These are phyloP conservation scores for Aspergillus brunneoviolaceus DNA, from an alignment of 2,329 filamentous ascomycete genomes.

Conservation along the genomic window DNA sequence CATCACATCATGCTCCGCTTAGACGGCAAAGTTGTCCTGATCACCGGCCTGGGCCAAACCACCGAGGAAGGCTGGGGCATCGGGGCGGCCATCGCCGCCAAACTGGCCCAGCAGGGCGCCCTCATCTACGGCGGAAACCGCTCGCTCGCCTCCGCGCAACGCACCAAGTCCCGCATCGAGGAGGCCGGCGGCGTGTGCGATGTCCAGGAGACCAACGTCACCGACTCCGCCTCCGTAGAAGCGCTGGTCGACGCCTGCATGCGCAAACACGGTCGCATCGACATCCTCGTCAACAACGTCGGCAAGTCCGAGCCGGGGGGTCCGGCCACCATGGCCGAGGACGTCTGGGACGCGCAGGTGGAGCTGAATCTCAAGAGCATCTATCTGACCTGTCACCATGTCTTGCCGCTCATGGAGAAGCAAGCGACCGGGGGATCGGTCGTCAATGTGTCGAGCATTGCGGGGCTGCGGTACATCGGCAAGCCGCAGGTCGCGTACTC, in stretches of 20 bases:
- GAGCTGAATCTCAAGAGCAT: constrained; percentile 58
- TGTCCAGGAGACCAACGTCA: constrained; percentile 53
- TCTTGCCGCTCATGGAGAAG: constrained; percentile 27
- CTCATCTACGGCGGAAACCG: constrained; percentile 54
- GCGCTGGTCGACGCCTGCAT: constrained; percentile 53
- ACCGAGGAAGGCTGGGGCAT: constrained; percentile 50
- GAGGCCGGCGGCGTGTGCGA: constrained; percentile 35
- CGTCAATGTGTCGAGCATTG: constrained; percentile 53
- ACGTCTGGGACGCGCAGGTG: constrained; percentile 54
- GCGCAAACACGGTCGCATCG: constrained; percentile 55
- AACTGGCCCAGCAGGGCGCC: constrained; percentile 51
- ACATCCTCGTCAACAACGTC: constrained; percentile 63
- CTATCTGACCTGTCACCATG: constrained; percentile 52
- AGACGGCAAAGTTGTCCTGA: constrained; percentile 24
- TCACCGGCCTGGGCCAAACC: constrained; percentile 37
- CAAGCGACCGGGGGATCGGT: constrained; percentile 39
- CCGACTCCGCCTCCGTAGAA: constrained; percentile 53
- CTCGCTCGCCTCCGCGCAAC: constrained; percentile 41
- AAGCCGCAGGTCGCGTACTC: constrained; percentile 58
- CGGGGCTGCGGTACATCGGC: constrained; percentile 53
- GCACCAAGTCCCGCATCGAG: constrained; percentile 43
- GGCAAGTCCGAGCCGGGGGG: constrained; percentile 56
- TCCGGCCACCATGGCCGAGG: constrained; percentile 51
- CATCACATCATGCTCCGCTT: constrained; percentile 24
- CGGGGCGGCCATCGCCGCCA: constrained; percentile 51